phyloP scores from a whole-genome alignment of 2,329 filamentous ascomycete genomes.

The Coleophoma crateriformis region DNA sequence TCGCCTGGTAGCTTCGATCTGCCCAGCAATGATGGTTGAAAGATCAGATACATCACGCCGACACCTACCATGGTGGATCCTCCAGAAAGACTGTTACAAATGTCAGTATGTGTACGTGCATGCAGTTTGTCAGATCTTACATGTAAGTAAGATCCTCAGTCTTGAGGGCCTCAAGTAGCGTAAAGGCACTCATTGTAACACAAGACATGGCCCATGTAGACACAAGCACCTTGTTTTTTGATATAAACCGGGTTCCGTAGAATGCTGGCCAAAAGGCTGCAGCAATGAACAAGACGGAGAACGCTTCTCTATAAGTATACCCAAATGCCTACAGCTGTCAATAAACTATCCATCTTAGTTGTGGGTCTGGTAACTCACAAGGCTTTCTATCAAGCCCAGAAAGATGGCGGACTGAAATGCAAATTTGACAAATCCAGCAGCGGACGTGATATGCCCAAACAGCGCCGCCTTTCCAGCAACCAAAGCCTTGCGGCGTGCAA shows the following conservation, averaged over 20 bases:
- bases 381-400: slow-evolving; percentile 69
- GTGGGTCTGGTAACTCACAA: slow-evolving; percentile 45
- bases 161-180: slow-evolving; percentile 81
- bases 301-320: slow-evolving; percentile 85
- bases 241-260: slow-evolving; percentile 70
- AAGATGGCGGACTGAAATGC: slow-evolving; percentile 61
- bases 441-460: slow-evolving; percentile 62
- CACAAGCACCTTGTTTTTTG: slow-evolving; percentile 56
- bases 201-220: slow-evolving; percentile 73
- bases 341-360: neutral
- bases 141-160: slow-evolving; percentile 70
- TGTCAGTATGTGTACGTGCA: slow-evolving; percentile 9
- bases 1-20: slow-evolving; percentile 18
- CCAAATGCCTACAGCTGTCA: slow-evolving; percentile 63
- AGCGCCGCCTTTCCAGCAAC: slow-evolving; percentile 60
- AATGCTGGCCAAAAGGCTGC: slow-evolving; percentile 73
- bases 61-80: slow-evolving; percentile 72
- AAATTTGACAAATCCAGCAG: slow-evolving; percentile 52
- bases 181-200: slow-evolving; percentile 82
- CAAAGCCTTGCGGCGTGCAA: slow-evolving; percentile 68
- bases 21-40: slow-evolving; percentile 53
- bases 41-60: slow-evolving; percentile 72
- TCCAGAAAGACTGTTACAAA: slow-evolving; percentile 56
- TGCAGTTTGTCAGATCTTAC: slow-evolving; percentile 39
- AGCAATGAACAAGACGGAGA: slow-evolving; percentile 73